Percentiles rank a stretch among this genome's conserved stretches.
Evolutionary conservation across 1,284 basidiomycete genomes (phyloP).

Genomic region (Tetrapyrgos nigripes): DNA sequence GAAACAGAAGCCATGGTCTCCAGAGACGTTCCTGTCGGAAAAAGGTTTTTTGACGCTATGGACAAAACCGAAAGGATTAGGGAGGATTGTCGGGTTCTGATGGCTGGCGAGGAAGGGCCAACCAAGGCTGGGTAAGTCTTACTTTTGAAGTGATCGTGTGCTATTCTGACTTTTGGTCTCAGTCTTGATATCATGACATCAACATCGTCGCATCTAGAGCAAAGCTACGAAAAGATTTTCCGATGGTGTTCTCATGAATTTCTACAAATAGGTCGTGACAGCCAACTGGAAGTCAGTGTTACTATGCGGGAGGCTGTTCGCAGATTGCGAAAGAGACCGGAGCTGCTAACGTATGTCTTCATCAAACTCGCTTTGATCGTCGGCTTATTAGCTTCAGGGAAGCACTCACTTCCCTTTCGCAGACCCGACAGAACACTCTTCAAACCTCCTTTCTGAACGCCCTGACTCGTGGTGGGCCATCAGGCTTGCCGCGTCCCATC

Average conservation of each 20-base stretch:
- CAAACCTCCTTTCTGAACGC: conserved; percentile 86
- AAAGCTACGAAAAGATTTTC: conserved; percentile 89
- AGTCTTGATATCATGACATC: conserved; percentile 90
- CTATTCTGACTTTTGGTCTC: conserved; percentile 8
- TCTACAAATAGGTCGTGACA: conserved; percentile 79
- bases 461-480: conserved; percentile 88
- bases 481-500: conserved; percentile 90
- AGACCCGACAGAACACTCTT: conserved; percentile 84
- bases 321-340: conserved; percentile 77
- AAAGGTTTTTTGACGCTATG: conserved; percentile 84
- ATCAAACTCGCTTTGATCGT: background rate
- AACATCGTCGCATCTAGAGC: conserved; percentile 85
- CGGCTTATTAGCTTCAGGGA: conserved; percentile 58
- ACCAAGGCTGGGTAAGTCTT: conserved; percentile 79
- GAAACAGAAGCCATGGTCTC: conserved; percentile 81
- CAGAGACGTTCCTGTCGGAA: conserved; percentile 78
- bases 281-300: conserved; percentile 78
- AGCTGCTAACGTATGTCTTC: conserved; percentile 74
- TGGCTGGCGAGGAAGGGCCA: conserved; percentile 86
- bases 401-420: conserved; percentile 77
- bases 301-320: conserved; percentile 78
- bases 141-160: background rate
- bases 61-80: conserved; percentile 87
- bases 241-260: conserved; percentile 91
- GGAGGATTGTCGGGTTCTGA: conserved; percentile 83